Percentiles rank a stretch among this genome's conserved stretches.
Conservation (phyloP, 1,139 yeast genomes). For the Suhomyces anneliseae region DNA sequence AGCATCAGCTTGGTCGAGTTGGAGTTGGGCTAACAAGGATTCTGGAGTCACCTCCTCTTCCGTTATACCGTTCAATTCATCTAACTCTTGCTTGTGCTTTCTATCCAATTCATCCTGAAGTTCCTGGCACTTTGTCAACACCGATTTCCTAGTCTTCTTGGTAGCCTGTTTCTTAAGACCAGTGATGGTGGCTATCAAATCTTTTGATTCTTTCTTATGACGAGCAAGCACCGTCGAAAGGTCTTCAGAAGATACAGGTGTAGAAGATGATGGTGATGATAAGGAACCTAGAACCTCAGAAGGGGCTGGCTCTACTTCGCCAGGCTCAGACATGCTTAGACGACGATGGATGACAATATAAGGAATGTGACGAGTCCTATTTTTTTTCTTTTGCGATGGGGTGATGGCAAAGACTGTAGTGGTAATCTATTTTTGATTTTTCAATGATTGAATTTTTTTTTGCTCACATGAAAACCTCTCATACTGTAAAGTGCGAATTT, state of each 20-base stretch:
- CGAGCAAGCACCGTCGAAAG: constrained; percentile 40
- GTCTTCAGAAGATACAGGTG: constrained; percentile 37
- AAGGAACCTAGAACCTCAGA: too few species aligned
- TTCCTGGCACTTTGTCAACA: constrained; percentile 54
- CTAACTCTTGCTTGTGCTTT: constrained; percentile 53
- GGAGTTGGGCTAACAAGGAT: constrained; percentile 56
- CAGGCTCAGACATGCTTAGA: too few species aligned
- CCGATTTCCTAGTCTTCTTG: constrained; percentile 68
- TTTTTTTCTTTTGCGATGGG: background rate
- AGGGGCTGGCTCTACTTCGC: too few species aligned
- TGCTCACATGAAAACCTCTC: background rate
- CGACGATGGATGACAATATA: background rate
- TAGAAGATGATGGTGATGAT: background rate
- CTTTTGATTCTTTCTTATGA: constrained; percentile 70
- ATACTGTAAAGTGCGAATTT: background rate
- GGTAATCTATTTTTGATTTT: background rate
- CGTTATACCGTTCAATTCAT: constrained; percentile 15
- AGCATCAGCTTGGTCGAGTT: constrained; percentile 19
- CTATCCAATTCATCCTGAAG: constrained; percentile 56
- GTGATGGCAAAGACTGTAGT: too few species aligned
- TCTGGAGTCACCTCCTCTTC: constrained; percentile 62
- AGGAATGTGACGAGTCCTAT: background rate
- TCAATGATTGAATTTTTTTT: background rate
- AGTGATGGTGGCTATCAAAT: constrained; percentile 64
- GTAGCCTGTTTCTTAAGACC: constrained; percentile 82